A percentile compares a stretch with the other conserved stretches of the same genome.
phyloP scores from a whole-genome alignment of 2,329 filamentous ascomycete species.

The Colletotrichum sp. region DNA sequence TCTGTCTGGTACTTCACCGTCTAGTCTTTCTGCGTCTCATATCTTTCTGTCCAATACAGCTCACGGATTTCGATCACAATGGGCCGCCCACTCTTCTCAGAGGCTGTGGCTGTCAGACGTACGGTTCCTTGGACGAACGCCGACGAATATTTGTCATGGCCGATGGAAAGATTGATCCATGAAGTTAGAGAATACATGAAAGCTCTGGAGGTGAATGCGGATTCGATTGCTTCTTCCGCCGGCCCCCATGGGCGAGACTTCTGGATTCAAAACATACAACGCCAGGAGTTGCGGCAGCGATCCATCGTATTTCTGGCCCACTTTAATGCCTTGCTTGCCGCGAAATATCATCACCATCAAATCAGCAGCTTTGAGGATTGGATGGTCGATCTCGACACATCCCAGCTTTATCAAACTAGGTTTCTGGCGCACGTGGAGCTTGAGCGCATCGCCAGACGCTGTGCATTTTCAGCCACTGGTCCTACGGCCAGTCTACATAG shows the following conservation, averaged over 20 bases:
- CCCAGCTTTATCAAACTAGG: not conserved
- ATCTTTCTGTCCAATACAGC: not conserved
- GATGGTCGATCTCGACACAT: not conserved
- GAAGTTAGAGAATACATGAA: rapidly evolving
- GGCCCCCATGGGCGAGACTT: not conserved
- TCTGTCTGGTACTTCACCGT: not conserved
- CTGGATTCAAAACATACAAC: not conserved
- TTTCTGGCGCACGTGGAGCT: not conserved
- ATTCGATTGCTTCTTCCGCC: not conserved
- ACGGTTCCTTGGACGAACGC: not conserved
- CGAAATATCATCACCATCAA: too few species aligned
- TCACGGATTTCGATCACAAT: not conserved
- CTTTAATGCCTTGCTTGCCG: not conserved
- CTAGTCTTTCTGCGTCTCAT: too few species aligned
- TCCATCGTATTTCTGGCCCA: not conserved
- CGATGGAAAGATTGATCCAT: rapidly evolving
- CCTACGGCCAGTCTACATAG: not conserved
- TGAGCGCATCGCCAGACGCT: not conserved
- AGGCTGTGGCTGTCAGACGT: not conserved
- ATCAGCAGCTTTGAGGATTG: not conserved
- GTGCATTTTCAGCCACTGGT: not conserved
- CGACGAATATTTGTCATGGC: not conserved
- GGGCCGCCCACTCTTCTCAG: not conserved
- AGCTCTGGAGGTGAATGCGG: not conserved
- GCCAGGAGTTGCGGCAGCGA: not conserved